Evolutionary conservation across 2,329 filamentous ascomycete species (phyloP), one percentile per base, ranked within the genome.

Genomic region (Sporothrix luriei): DNA sequence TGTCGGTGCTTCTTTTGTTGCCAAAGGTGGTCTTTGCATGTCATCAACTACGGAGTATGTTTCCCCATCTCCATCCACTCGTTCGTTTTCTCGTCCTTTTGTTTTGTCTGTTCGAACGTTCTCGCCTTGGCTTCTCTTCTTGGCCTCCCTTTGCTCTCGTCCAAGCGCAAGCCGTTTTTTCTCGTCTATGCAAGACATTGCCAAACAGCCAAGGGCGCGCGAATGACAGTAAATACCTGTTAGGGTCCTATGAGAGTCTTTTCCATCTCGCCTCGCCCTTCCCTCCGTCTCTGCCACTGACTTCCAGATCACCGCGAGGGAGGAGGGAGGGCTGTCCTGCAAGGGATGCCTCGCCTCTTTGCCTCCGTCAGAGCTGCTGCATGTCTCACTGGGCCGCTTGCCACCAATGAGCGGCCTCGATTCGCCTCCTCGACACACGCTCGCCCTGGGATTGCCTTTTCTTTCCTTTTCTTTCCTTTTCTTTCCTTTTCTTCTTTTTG

Each of bases 371-470:
- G 57, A 46, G 57, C 21, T 26, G 43, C 57, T 62, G 57, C 57
- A 46, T 26, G 57, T 46, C 38, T 62, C 38, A 62, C 57, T 0
- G 16, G 21, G 3, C 11, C 40, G 3, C 33, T 33, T 33, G n/a
- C 29, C 54, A 40, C 29, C 54, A 57, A 57, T 62, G 14, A 46
- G 33, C 46, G 13, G 2, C 19, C 11, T 6, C 57, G 21, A 61
- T 40, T 26, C 51, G 57, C 57, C 57, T 26, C 21, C 57, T 61
- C 55, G 38, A 61, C 57, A 62, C 57, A 62, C 46, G 57, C 57
- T 46, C 57, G 46, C 57, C 57, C 57, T 62, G 57, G 14, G 40
- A 2, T 62, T 62, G 13, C 13, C 16, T 62, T 61, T 62, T 43
- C 26, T 38, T 55, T 26, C 1, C 29, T 46, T 38, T 55, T 26